Evolutionary conservation across 257 asterid species (phyloP).

Genomic region (Nicotiana sylvestris): DNA sequence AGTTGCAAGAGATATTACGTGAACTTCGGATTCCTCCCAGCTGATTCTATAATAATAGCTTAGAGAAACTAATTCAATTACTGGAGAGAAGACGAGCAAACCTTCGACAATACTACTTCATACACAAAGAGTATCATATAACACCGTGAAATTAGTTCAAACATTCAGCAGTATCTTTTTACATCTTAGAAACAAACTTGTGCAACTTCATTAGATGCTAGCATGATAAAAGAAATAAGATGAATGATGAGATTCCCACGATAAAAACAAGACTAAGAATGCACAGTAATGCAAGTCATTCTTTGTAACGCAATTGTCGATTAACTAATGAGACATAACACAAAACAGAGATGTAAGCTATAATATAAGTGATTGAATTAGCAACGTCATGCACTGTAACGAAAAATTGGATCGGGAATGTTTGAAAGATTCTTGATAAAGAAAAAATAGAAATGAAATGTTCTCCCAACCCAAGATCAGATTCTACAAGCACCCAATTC

Average conservation of each 20-base stretch:
- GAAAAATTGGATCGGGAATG: neutral
- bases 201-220: neutral
- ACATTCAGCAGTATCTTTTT: neutral
- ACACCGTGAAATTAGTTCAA: neutral
- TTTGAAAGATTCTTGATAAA: neutral
- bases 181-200: neutral
- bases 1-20: neutral
- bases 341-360: neutral
- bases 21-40: neutral
- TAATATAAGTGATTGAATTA: neutral
- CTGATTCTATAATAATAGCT: neutral
- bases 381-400: neutral
- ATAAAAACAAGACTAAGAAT: neutral
- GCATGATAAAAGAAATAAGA: neutral
- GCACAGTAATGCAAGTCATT: neutral
- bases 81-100: neutral
- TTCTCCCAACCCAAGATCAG: neutral
- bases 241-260: neutral
- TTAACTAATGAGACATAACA: slow-evolving; percentile 1
- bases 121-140: neutral
- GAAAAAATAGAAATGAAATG: neutral
- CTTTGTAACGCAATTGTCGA: neutral
- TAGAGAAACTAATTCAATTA: neutral
- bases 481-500: neutral
- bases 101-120: neutral